phyloP scores from a whole-genome alignment of 371 early-diverging fungal species.

The Mortierella sp. region DNA sequence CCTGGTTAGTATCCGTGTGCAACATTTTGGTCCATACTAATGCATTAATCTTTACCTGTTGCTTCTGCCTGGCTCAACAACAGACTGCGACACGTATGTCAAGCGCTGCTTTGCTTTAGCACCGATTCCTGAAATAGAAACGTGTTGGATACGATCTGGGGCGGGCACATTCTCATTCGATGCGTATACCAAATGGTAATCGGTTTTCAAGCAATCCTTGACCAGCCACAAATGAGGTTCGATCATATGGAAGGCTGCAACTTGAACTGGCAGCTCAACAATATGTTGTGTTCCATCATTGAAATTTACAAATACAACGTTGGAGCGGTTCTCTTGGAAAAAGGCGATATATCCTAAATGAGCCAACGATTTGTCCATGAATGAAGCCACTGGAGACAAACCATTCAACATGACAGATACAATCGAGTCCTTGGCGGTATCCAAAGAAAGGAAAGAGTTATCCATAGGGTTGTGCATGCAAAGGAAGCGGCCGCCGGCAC shows the following conservation, averaged over 20 bases:
- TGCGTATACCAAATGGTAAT: constrained; percentile 60
- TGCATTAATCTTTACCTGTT: constrained; percentile 20
- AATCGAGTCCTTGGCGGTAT: constrained; percentile 68
- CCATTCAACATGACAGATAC: constrained; percentile 66
- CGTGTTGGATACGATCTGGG: constrained; percentile 48
- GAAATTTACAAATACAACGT: constrained; percentile 74
- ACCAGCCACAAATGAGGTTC: constrained; percentile 70
- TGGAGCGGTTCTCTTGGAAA: constrained; percentile 70
- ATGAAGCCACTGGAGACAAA: constrained; percentile 67
- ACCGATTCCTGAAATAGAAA: constrained; percentile 42
- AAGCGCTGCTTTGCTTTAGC: constrained; percentile 50
- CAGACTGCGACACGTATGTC: constrained; percentile 46
- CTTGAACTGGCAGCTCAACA: constrained; percentile 61
- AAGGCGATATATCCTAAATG: constrained; percentile 67
- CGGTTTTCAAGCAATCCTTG: constrained; percentile 65
- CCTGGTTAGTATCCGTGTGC: too few species aligned
- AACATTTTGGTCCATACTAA: too few species aligned
- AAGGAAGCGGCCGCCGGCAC: constrained; percentile 62
- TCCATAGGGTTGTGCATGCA: constrained; percentile 79
- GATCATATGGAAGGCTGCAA: constrained; percentile 64
- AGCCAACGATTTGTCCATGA: constrained; percentile 66
- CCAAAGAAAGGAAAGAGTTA: constrained; percentile 73
- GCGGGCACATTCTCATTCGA: constrained; percentile 32
- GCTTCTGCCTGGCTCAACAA: constrained; percentile 34
- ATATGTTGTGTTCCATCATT: constrained; percentile 67